Conservation (phyloP, 495 filamentous ascomycete genomes). For the Xylaria curta region DNA sequence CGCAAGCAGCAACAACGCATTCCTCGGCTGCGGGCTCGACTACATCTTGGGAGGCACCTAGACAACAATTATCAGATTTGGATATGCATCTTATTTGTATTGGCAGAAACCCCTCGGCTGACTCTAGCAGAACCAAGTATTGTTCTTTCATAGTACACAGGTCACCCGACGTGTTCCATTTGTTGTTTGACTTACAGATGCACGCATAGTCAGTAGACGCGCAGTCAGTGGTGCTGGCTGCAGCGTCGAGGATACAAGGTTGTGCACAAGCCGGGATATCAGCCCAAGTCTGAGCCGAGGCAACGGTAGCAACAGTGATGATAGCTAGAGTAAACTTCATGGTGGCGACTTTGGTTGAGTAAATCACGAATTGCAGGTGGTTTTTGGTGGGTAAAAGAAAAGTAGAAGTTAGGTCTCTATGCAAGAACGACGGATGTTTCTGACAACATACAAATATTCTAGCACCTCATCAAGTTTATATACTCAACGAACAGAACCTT, state of each 20-base stretch:
- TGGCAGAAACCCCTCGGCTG: background rate
- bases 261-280: conserved; percentile 12
- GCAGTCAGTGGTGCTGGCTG: background rate
- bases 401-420: no score
- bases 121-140: background rate
- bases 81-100: background rate
- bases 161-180: background rate
- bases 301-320: background rate
- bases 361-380: background rate
- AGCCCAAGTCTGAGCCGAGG: conserved; percentile 12
- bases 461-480: conserved; percentile 6
- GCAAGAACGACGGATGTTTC: background rate
- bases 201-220: background rate
- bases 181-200: background rate
- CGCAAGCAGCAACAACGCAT: conserved; percentile 8
- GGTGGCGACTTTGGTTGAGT: background rate
- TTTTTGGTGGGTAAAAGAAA: background rate
- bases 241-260: conserved; percentile 5
- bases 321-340: conserved; percentile 2
- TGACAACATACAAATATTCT: background rate
- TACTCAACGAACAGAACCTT: background rate
- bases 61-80: background rate
- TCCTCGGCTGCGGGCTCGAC: conserved; percentile 4
- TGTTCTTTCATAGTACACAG: background rate
- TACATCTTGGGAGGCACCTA: conserved; percentile 8